These are phyloP conservation scores for Lophium mytilinum DNA, from an alignment of 495 filamentous ascomycete genomes.

Conservation along the genomic window DNA sequence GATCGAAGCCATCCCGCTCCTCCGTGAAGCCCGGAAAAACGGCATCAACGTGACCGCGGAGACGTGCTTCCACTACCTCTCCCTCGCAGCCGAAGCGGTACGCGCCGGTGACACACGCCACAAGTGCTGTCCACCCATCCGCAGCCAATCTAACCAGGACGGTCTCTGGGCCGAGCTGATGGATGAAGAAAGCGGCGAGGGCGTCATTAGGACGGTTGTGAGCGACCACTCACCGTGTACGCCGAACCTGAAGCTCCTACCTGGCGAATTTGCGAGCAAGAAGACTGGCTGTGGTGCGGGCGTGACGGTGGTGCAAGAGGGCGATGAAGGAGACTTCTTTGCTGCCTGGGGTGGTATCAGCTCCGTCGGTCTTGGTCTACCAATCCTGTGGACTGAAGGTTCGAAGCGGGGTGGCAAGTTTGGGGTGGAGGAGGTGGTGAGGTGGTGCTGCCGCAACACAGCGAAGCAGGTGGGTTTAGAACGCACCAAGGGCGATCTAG, in stretches of 20 bases:
- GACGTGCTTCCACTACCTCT: constrained; percentile 96
- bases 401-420: constrained; percentile 43
- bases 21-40: constrained; percentile 65
- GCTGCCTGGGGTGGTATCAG: constrained; percentile 94
- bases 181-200: constrained; percentile 47
- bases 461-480: constrained; percentile 85
- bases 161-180: constrained; percentile 75
- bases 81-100: constrained; percentile 80
- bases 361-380: constrained; percentile 83
- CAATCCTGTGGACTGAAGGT: constrained; percentile 81
- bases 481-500: constrained; percentile 71
- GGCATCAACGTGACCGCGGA: constrained; percentile 92
- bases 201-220: constrained; percentile 89
- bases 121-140: constrained; percentile 97
- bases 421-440: constrained; percentile 64
- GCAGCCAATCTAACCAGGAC: constrained; percentile 74
- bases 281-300: constrained; percentile 19
- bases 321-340: constrained; percentile 73
- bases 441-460: constrained; percentile 79
- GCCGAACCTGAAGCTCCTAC: constrained; percentile 84
- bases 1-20: constrained; percentile 82
- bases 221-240: constrained; percentile 96
- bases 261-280: constrained; percentile 44
- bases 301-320: constrained; percentile 28
- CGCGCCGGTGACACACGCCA: constrained; percentile 86